Percentiles rank a stretch among this genome's conserved stretches.
phyloP scores from a whole-genome alignment of 176 grass and related monocot genomes.

The Raddia distichophylla region DNA sequence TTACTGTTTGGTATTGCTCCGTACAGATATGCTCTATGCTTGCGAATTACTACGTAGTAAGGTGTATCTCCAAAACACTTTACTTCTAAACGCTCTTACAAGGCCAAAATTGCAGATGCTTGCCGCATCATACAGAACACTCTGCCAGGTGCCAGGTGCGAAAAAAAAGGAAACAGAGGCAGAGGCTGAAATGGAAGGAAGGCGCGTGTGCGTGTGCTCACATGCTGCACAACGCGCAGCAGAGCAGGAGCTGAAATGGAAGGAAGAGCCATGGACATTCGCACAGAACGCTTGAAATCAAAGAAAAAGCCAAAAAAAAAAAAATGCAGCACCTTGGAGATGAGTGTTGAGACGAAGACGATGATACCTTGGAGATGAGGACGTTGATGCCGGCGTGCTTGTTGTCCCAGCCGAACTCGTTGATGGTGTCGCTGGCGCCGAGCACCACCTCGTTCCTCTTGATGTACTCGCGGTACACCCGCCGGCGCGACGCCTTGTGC shows the following conservation, averaged over 20 bases:
- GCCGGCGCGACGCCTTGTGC: slow-evolving; percentile 76
- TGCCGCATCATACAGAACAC: not conserved
- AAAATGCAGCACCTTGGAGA: slow-evolving; percentile 64
- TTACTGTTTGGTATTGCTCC: not conserved
- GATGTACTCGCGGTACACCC: slow-evolving; percentile 84
- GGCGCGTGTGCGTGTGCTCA: slow-evolving; percentile 19
- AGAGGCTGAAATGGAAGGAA: slow-evolving; percentile 7
- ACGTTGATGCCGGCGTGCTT: slow-evolving; percentile 97
- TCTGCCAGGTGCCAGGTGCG: not conserved
- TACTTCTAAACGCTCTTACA: no score
- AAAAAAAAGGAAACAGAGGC: no score
- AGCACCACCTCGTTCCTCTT: slow-evolving; percentile 88
- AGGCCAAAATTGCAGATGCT: not conserved
- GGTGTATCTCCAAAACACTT: no score
- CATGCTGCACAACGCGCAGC: not conserved
- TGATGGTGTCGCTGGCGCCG: slow-evolving; percentile 80
- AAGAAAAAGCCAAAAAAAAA: no score
- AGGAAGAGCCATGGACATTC: not conserved
- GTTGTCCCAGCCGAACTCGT: slow-evolving; percentile 98
- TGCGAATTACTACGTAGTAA: no score
- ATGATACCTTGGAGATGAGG: slow-evolving; percentile 82
- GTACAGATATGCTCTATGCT: not conserved
- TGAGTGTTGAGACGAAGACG: slow-evolving; percentile 40
- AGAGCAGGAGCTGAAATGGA: not conserved
- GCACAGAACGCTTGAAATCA: not conserved